These are phyloP conservation scores for Tetracentron sinense DNA, from an alignment of 164 flowering plant species.

Conservation along the genomic window DNA sequence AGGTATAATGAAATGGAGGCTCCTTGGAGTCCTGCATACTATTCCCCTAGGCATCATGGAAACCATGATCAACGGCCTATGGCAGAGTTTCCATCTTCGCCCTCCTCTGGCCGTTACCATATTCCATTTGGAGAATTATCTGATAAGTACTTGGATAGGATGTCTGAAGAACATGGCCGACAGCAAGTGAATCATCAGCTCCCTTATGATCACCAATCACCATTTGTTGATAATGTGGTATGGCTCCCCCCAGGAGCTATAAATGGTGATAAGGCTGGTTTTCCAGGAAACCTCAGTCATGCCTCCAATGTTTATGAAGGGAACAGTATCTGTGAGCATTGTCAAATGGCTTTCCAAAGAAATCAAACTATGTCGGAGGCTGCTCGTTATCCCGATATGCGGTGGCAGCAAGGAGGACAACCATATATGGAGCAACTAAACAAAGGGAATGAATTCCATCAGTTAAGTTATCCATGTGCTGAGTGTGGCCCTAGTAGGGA, in stretches of 20 bases:
- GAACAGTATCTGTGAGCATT: slow-evolving; percentile 51
- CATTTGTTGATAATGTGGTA: slow-evolving; percentile 50
- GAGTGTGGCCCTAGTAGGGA: slow-evolving; percentile 55
- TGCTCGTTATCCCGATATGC: slow-evolving; percentile 24
- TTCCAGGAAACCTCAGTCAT: slow-evolving; percentile 64
- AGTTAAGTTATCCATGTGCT: slow-evolving; percentile 34
- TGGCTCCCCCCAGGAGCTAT: slow-evolving; percentile 57
- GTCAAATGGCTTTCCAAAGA: slow-evolving; percentile 52
- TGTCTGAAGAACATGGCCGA: slow-evolving; percentile 52
- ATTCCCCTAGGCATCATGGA: slow-evolving; percentile 86
- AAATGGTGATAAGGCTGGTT: slow-evolving; percentile 49
- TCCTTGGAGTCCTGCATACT: slow-evolving; percentile 90
- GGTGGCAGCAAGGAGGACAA: slow-evolving; percentile 38
- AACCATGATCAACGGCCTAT: slow-evolving; percentile 49
- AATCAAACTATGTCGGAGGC: slow-evolving; percentile 33
- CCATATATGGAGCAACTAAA: slow-evolving; percentile 55
- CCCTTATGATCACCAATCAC: slow-evolving; percentile 43
- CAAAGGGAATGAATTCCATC: slow-evolving; percentile 45
- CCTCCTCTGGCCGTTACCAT: slow-evolving; percentile 56
- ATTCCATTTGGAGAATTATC: slow-evolving; percentile 49
- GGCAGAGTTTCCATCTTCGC: slow-evolving; percentile 66
- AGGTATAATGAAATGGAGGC: slow-evolving; percentile 73
- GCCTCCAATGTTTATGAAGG: slow-evolving; percentile 49
- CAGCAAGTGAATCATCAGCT: slow-evolving; percentile 45
- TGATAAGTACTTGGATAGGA: slow-evolving; percentile 44